Percentiles rank a stretch among this genome's conserved stretches.
Evolutionary conservation across 192 early-diverging fungal genomes (phyloP).

Genomic region (Backusella luteola): DNA sequence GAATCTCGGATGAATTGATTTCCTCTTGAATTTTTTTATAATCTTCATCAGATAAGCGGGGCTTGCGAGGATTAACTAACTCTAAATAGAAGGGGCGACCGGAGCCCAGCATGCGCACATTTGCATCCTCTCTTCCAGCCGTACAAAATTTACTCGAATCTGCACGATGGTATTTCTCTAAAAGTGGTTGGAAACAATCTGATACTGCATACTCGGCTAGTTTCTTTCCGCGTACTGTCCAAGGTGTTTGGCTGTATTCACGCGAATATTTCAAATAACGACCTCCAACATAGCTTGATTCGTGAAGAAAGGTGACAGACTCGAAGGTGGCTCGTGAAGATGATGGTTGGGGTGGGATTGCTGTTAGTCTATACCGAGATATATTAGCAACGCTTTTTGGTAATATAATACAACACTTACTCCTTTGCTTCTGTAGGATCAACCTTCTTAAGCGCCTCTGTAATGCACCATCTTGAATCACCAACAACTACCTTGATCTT

Average conservation of each 20-base stretch:
- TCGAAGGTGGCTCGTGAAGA: neutral
- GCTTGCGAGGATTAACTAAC: constrained; percentile 72
- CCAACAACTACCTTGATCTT: constrained; percentile 43
- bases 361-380: constrained; percentile 8
- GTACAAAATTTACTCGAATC: constrained; percentile 78
- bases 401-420: constrained; percentile 28
- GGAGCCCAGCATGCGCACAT: constrained; percentile 91
- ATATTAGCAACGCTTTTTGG: too few species aligned
- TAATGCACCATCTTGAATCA: constrained; percentile 43
- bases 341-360: constrained; percentile 17
- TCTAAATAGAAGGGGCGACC: constrained; percentile 94
- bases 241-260: constrained; percentile 85
- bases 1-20: constrained; percentile 30
- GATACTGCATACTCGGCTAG: constrained; percentile 78
- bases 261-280: constrained; percentile 72
- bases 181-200: constrained; percentile 64
- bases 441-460: constrained; percentile 43
- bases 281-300: constrained; percentile 62
- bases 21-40: constrained; percentile 48
- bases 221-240: constrained; percentile 66
- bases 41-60: constrained; percentile 33
- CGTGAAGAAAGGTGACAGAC: constrained; percentile 47
- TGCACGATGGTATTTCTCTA: constrained; percentile 54
- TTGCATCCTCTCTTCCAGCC: constrained; percentile 89
- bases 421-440: constrained; percentile 38